Percentiles rank a stretch among this genome's conserved stretches.
Conservation (phyloP, 2,329 filamentous ascomycete genomes). For the Paecilomyces variotii region DNA sequence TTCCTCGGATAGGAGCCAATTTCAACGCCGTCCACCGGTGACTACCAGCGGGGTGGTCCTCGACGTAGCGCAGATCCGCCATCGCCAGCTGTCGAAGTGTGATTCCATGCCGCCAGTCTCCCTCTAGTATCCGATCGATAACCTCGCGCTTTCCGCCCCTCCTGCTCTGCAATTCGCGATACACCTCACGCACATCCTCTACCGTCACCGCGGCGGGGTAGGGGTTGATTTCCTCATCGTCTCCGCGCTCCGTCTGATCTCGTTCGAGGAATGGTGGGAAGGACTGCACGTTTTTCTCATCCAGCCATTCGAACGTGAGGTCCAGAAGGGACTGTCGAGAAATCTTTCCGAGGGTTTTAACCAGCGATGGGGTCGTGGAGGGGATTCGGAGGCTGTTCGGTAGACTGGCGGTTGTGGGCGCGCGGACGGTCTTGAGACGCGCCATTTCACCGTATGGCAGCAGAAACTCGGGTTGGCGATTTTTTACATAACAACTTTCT, state of each 20-base stretch:
- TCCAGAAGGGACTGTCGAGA: constrained; percentile 64
- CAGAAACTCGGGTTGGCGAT: background rate
- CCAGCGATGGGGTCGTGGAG: constrained; percentile 54
- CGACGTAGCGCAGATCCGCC: constrained; percentile 46
- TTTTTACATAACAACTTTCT: background rate
- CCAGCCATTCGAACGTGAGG: constrained; percentile 70
- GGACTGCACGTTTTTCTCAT: constrained; percentile 53
- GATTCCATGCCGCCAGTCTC: constrained; percentile 50
- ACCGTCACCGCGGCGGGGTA: constrained; percentile 61
- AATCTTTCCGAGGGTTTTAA: constrained; percentile 60
- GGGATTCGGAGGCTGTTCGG: constrained; percentile 63
- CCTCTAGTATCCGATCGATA: constrained; percentile 48
- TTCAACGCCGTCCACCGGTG: constrained; percentile 48
- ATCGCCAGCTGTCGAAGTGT: constrained; percentile 49
- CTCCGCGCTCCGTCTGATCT: constrained; percentile 42
- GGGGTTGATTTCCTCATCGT: constrained; percentile 55
- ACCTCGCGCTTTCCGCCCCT: constrained; percentile 48
- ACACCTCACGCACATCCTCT: constrained; percentile 59
- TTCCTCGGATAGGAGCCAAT: constrained; percentile 25
- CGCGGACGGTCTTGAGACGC: constrained; percentile 27
- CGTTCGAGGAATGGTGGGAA: constrained; percentile 52
- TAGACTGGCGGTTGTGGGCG: constrained; percentile 64
- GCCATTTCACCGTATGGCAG: constrained; percentile 18
- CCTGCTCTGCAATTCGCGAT: constrained; percentile 50
- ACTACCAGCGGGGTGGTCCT: constrained; percentile 42